Conservation (phyloP, 768 basidiomycete genomes). For the Lentinula lateritia region DNA sequence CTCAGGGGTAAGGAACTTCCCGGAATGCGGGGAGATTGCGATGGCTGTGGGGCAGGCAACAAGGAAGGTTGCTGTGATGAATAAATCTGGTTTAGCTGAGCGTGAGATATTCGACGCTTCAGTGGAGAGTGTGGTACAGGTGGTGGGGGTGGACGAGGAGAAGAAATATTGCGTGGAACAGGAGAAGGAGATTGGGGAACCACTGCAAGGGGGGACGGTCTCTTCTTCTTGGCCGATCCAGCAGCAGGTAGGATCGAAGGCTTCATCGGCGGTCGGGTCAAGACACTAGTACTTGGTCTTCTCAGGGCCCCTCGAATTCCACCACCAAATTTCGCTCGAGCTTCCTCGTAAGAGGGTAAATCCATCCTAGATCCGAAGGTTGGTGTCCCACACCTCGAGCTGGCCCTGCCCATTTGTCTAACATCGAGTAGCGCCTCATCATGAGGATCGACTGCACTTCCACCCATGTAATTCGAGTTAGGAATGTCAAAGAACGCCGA, state of each 20-base stretch:
- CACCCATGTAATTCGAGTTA: slow-evolving; percentile 3
- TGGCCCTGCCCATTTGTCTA: slow-evolving; percentile 33
- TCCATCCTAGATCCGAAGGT: slow-evolving; percentile 54
- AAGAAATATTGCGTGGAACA: slow-evolving; percentile 9
- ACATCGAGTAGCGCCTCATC: slow-evolving; percentile 9
- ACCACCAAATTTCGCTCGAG: slow-evolving; percentile 33
- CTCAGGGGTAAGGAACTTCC: slow-evolving; percentile 5
- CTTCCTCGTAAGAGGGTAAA: slow-evolving; percentile 40
- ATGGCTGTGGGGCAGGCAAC: slow-evolving; percentile 2
- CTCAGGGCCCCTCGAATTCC: slow-evolving; percentile 6
- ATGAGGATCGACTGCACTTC: slow-evolving; percentile 11
- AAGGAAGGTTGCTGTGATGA: slow-evolving; percentile 8
- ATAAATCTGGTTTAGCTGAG: slow-evolving; percentile 16
- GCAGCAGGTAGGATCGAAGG: slow-evolving; percentile 16
- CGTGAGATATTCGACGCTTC: slow-evolving; percentile 17
- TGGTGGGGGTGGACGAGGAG: slow-evolving; percentile 5
- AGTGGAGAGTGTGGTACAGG: slow-evolving; percentile 14
- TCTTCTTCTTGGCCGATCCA: slow-evolving; percentile 23
- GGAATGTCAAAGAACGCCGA: slow-evolving; percentile 19
- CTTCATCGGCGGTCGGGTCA: slow-evolving; percentile 15
- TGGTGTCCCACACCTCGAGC: slow-evolving; percentile 54
- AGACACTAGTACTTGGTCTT: not conserved
- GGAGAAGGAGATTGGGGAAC: slow-evolving; percentile 16
- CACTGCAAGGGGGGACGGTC: slow-evolving; percentile 26
- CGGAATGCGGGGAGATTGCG: slow-evolving; percentile 7